Base-by-base conservation (phyloP, 257 asterid species). In the Plantago ovata region DNA sequence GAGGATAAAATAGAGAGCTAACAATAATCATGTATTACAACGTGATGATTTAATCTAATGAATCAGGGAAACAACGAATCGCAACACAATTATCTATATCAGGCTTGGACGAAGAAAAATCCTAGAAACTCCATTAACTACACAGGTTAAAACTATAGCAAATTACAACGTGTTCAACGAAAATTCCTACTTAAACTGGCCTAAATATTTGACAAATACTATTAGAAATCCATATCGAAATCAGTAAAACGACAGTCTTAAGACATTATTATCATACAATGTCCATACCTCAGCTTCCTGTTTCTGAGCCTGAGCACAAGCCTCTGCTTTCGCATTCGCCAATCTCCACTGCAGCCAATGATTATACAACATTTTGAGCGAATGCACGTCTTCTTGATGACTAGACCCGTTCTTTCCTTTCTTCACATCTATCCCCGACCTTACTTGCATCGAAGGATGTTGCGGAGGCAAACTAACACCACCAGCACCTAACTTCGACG, bases 261-360 rank as follows among this genome's bases (percentile, higher is more conserved):
- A 28, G 36, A 28, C 36, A 28, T 28, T 2, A 28, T 28, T 2
- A 28, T 28, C 36, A 28, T 28, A 28, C 7, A 28, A 4, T 6
- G 36, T 28, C 54, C 81, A 39, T 66, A 86, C 95, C 92, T 89
- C 86, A 38, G 79, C 62, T 51, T 84, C 97, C 55, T 60, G 69
- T 63, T 65, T 82, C 69, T 70, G 87, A 32, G 78, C 62, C 13
- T 36, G 69, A 68, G 65, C 48, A 49, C 84, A 74, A 23, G 76
- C 79, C 68, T 81, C 90, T 0, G 94, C 87, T 72, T 75, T 89
- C 9, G 93, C 87, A 66, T 89, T 89, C 3, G 82, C 78, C n/a
- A 71, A 72, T 42, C 88, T 72, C 93, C 93, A 89, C 47, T 82
- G 94, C 72, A 86, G 65, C 48, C 61, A 64, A 58, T 77, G 84